Conservation (phyloP, 2,329 filamentous ascomycete species). For the Aureobasidium mangrovei region DNA sequence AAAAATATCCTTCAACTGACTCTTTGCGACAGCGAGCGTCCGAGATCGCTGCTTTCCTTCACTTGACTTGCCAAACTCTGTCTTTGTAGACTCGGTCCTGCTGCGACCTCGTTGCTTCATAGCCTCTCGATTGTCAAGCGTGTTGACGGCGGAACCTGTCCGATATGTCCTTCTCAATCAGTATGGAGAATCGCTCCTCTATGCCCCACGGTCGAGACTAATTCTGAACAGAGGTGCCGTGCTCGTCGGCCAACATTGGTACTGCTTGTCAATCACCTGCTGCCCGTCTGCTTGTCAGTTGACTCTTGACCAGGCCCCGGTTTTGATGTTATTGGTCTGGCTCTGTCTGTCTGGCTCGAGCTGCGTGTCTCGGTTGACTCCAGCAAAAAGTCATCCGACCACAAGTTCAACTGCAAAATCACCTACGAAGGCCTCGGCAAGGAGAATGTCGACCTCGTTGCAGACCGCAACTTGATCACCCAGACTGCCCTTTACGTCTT, state of each 20-base stretch:
- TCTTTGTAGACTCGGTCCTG: slow-evolving; percentile 1
- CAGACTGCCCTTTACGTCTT: slow-evolving; percentile 90
- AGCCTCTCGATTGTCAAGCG: not conserved
- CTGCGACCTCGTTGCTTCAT: not conserved
- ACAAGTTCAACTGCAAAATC: slow-evolving; percentile 75
- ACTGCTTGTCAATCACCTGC: slow-evolving; percentile 16
- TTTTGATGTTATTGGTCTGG: slow-evolving; percentile 95
- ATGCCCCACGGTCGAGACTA: slow-evolving; percentile 3
- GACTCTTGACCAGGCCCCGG: slow-evolving; percentile 53
- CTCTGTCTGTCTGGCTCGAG: slow-evolving; percentile 88
- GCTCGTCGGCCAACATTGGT: slow-evolving; percentile 93
- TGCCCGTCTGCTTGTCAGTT: slow-evolving; percentile 5
- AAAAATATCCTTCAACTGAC: slow-evolving; percentile 8
- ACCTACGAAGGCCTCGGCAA: slow-evolving; percentile 81
- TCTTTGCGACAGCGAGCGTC: slow-evolving; percentile 9
- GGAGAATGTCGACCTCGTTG: slow-evolving; percentile 71
- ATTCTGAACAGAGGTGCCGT: slow-evolving; percentile 53
- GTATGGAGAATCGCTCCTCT: slow-evolving; percentile 5
- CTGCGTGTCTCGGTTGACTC: slow-evolving; percentile 70
- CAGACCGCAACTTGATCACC: slow-evolving; percentile 86
- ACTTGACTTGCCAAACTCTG: slow-evolving; percentile 1
- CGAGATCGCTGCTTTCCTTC: slow-evolving; percentile 2
- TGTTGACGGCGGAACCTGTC: not conserved
- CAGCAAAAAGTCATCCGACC: slow-evolving; percentile 40
- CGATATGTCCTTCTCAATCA: slow-evolving; percentile 14